Evolutionary conservation across 371 early-diverging fungal genomes (phyloP), one percentile per base, ranked within the genome.

Genomic region (Batrachochytrium dendrobatidis): DNA sequence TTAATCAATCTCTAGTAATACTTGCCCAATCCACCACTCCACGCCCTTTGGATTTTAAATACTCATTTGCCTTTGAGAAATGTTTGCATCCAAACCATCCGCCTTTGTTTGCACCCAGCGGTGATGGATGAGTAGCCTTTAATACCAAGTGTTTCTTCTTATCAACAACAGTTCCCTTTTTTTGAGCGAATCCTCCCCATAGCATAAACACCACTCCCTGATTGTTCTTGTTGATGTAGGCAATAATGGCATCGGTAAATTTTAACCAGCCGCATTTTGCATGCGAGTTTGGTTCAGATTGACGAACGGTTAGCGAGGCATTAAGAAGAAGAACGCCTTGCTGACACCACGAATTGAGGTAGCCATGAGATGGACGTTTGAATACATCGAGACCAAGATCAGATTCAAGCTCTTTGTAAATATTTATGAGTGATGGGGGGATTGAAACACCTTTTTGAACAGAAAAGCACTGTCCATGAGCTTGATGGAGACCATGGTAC

Each of bases 381-480:
- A 75, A 72, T 12, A 50, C 45, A 43, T 56, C 58, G n/a, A 31
- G 2, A 20, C 59, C 60, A 17, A 68, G 83, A 59, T 91, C 92
- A 5, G 53, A 68, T 43, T 82, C 67, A 18, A 99, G 66, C 45
- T 88, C 93, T 64, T 86, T 86, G 74, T 85, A 96, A 65, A 99
- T 98, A 73, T 99, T 99, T 34, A 73, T 68, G 18, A 99, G 82
- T 2, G 95, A 94, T 5, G 97, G 98, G 29, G 99, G 99, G 0
- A 74, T 63, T 5, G 62, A 65, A 0, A 89, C 84, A 2, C 88
- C 89, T 48, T 83, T 81, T 24, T 78, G 72, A 32, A 98, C 98
- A 3, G 69, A 69, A 69, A 94, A 93, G 61, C 88, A 88, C 43
- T 93, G 70, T 2, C 84, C 99, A 67, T 90, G 95, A 3, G 99